Evolutionary conservation across 2,329 filamentous ascomycete species (phyloP), one percentile per base, ranked within the genome.

Genomic region (Colletotrichum simmondsii): DNA sequence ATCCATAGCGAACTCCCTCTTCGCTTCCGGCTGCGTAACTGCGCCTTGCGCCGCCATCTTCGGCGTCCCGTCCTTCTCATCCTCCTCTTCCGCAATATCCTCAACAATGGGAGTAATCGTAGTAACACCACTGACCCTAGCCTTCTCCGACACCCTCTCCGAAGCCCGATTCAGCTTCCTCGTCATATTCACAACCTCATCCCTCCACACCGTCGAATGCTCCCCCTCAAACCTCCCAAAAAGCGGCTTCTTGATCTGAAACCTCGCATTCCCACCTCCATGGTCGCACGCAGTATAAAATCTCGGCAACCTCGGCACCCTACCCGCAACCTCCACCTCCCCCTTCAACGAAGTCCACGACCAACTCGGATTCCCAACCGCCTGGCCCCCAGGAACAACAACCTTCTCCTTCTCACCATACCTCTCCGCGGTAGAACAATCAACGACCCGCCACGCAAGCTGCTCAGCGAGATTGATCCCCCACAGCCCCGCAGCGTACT

Each of bases 401-500:
- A 42, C 37, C 16, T 37, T 16, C n/a, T 53, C 28, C n/a, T n/a
- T 4, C 12, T n/a, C n/a, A 22, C 28, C 11, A 1, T 42, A 42
- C 14, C 14, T 7, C 19, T 12, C 19, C 2, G 7, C 3, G 7
- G 14, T 14, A 42, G 16, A 7, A 42, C 42, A 4, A 6, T 32
- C 52, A 4, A 12, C 37, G 1, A 75, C 69, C 2, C 68, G 58
- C 77, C 77, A 78, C 2, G 65, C 67, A 3, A 78, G 74, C 54
- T 78, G 76, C 19, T 75, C 68, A 4, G 73, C 59, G 2, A 78
- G 56, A 5, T 64, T 52, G 1, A 42, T 57, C 1, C 68, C 67
- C 77, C 77, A 78, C 12, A 78, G 42, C 0, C 77, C 77, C 1
- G 56, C 58, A 3, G 65, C 69, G 14, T 72, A 72, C 58, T 72